Conservation (phyloP, 345 rosid species). For the Eucalyptus urophylla region DNA sequence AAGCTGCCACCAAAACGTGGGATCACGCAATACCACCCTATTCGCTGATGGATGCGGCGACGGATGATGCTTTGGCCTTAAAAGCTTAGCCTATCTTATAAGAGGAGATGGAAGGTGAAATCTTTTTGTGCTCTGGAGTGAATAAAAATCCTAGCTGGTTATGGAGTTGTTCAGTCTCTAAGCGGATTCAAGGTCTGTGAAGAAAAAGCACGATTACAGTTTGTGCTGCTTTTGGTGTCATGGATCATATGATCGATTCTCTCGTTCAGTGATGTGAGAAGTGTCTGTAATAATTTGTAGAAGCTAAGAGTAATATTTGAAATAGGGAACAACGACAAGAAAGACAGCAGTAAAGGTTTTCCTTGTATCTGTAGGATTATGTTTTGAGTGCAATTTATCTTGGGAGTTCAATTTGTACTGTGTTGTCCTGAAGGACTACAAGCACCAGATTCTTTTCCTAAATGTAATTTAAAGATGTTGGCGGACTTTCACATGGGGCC, state of each 20-base stretch:
- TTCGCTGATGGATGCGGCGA: constrained; percentile 25
- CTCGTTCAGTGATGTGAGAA: background rate
- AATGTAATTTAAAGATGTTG: background rate
- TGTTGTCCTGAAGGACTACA: background rate
- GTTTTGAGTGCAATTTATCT: background rate
- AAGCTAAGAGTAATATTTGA: background rate
- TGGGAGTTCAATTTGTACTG: background rate
- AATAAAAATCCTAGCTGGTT: background rate
- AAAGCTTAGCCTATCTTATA: background rate
- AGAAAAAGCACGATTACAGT: background rate
- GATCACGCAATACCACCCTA: constrained; percentile 69
- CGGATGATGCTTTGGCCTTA: background rate
- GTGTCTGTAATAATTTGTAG: background rate
- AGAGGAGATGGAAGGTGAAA: background rate
- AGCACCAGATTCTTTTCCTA: background rate
- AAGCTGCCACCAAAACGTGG: constrained; percentile 91
- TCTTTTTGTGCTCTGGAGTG: background rate
- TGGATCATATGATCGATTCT: background rate
- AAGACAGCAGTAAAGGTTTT: background rate
- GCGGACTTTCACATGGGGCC: background rate
- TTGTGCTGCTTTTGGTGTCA: background rate
- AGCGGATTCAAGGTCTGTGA: background rate
- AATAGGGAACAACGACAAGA: background rate
- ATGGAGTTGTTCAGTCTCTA: background rate
- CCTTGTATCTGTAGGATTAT: background rate